Evolutionary conservation across 495 filamentous ascomycete genomes (phyloP), one percentile per base, ranked within the genome.

Genomic region (Xylaria nigripes): DNA sequence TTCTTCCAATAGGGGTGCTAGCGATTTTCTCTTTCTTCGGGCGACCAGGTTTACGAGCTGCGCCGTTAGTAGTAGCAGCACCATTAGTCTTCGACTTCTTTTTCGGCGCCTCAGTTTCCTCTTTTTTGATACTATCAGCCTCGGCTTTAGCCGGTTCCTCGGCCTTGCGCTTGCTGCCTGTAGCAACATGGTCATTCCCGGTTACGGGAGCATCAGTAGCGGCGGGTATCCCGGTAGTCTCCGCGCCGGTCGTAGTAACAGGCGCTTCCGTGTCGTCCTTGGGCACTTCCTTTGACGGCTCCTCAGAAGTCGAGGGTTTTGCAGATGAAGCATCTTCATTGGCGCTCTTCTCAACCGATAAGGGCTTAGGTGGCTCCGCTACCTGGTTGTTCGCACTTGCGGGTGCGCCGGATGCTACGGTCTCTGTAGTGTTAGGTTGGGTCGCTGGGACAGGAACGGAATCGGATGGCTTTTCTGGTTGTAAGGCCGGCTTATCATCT

Each of bases 31-130:
- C 59, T 56, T 73, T 74, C 60, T 59, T 70, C 5, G 66, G 63
- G n/a, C 70, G 66, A 43, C 68, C 65, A 24, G 47, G 61, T 34
- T 71, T 72, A 50, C 60, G 68, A 42, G 61, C 50, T 9, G 51
- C 38, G 44, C 57, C 63, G 25, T 61, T 66, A 25, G 58, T 59
- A 27, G 49, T 58, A 25, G 48, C 19, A 41, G 60, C 48, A 38
- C 60, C 59, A 16, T 66, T 66, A 13, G 61, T 62, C 60, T 72
- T 72, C 23, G 55, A 42, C 49, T 72, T 73, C 47, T 72, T 73
- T 25, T 61, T 59, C n/a, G 50, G 56, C 5, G 56, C 60, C 12
- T 49, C 38, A 29, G 48, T 32, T 3, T 61, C 47, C 19, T 64
- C 60, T 0, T 53, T 56, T 8, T 61, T 45, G 19, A 41, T 32